Conservation (phyloP, 306 rosid genomes). For the Hippophae gyantsensis region DNA sequence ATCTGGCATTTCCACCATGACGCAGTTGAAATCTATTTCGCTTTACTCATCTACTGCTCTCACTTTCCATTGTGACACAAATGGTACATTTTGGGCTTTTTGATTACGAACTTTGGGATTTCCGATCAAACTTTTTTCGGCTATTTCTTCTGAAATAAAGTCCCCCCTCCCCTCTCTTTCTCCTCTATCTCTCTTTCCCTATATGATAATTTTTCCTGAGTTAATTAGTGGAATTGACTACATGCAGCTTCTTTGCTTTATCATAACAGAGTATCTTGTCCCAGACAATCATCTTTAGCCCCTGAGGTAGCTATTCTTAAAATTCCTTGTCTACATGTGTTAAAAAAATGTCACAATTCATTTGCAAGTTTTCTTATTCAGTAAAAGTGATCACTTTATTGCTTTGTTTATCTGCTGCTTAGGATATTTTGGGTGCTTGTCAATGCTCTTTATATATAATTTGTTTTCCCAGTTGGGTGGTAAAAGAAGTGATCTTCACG, state of each 20-base stretch:
- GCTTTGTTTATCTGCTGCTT: background rate
- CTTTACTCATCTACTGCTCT: slow-evolving; percentile 20
- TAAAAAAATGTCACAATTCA: too few species aligned
- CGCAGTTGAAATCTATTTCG: slow-evolving; percentile 47
- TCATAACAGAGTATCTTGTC: slow-evolving; percentile 7
- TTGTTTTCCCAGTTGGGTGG: slow-evolving; percentile 34
- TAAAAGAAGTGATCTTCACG: slow-evolving; percentile 29
- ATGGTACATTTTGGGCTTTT: slow-evolving; percentile 21
- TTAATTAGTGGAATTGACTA: background rate
- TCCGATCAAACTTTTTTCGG: background rate
- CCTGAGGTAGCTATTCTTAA: slow-evolving; percentile 14
- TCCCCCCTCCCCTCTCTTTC: too few species aligned
- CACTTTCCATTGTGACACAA: slow-evolving; percentile 20
- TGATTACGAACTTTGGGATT: too few species aligned
- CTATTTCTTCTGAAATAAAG: background rate
- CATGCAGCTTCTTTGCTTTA: slow-evolving; percentile 17
- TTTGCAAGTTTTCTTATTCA: background rate
- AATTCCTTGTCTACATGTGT: too few species aligned
- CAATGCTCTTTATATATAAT: background rate
- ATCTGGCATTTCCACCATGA: slow-evolving; percentile 21
- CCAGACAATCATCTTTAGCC: slow-evolving; percentile 13
- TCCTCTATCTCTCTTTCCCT: background rate
- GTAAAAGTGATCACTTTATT: background rate
- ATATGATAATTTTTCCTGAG: background rate
- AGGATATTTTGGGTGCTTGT: background rate